Evolutionary conservation across 1,139 yeast species (phyloP), one percentile per base, ranked within the genome.

Genomic region (Kazachstania sp.): DNA sequence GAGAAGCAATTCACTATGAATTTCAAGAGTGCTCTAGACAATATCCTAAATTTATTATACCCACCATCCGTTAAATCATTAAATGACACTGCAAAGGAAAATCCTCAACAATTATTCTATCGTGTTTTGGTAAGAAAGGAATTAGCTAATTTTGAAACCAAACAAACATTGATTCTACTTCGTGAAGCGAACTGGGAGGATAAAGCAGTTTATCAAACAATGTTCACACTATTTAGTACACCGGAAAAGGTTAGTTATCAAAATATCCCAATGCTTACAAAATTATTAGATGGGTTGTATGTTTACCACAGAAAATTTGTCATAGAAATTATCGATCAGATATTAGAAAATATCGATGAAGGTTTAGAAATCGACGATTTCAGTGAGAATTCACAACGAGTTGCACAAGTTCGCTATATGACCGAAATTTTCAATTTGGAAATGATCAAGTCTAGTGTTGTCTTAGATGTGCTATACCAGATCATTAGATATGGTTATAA

Each of bases 281-380:
- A 65, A 39, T 58, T 84, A 5, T 63, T 85, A 23, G 64, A 66
- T 36, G 63, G 61, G 1, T 52, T 76, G 19, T 61, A 69, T 26
- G 61, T 62, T 8, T 59, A 65, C 41, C 70, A 73, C 54, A 70
- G 68, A 38, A 64, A 66, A 18, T 69, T 78, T 44, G 65, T 69
- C 3, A 67, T 74, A 1, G 59, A 59, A 41, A 75, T 81, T 1
- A 67, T 86, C 43, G 97, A 90, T 60, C 69, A 76, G n/a, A 53
- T 83, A 1, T 54, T 84, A 18, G 96, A 88, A 57, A 71, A 73
- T 31, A 73, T 85, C 15, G 70, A 75, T 9, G 62, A 79, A 29
- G 95, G 90, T 0, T 65, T 87, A 51, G 96, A 88, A 58, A 56
- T 71, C 7, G 78, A 81, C 54, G 80, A 79, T 54, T 83, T 76